Conservation (phyloP, 805 yeast species). For the Kodamaea leandrae region DNA sequence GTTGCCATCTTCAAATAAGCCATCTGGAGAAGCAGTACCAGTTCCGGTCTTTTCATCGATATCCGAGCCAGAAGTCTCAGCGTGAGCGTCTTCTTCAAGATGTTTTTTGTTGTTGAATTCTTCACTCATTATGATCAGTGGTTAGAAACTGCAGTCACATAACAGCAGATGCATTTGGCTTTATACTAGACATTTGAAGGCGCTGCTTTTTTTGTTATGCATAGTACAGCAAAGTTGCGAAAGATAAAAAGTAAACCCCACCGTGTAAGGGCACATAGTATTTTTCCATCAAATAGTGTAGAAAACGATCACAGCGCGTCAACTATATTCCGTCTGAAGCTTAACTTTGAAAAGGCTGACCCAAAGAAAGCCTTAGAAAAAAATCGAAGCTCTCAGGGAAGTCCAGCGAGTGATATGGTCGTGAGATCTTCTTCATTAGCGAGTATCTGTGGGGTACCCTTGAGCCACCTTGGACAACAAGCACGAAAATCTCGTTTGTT, state of each 20-base stretch:
- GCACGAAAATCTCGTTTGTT: background rate
- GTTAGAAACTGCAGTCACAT: too few species aligned
- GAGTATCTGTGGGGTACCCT: too few species aligned
- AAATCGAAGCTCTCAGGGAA: too few species aligned
- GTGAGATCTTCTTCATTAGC: too few species aligned
- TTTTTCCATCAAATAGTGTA: background rate
- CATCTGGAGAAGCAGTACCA: background rate
- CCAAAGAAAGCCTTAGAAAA: too few species aligned
- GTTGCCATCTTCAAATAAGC: background rate
- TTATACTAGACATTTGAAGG: background rate
- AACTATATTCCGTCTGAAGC: background rate
- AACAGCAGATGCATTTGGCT: background rate
- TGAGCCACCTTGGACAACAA: too few species aligned
- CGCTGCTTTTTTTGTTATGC: background rate
- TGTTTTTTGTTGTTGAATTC: background rate
- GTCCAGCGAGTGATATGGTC: too few species aligned
- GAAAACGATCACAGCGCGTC: background rate
- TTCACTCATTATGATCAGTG: background rate
- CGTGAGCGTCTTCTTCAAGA: background rate
- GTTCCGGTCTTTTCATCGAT: background rate
- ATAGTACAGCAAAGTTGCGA: constrained; percentile 1
- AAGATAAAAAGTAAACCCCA: background rate
- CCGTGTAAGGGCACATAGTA: background rate
- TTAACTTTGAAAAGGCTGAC: too few species aligned
- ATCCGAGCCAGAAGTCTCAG: background rate